phyloP scores from a whole-genome alignment of 108 stramenopile genomes.

The Pseudonitzschia delicatissima region DNA sequence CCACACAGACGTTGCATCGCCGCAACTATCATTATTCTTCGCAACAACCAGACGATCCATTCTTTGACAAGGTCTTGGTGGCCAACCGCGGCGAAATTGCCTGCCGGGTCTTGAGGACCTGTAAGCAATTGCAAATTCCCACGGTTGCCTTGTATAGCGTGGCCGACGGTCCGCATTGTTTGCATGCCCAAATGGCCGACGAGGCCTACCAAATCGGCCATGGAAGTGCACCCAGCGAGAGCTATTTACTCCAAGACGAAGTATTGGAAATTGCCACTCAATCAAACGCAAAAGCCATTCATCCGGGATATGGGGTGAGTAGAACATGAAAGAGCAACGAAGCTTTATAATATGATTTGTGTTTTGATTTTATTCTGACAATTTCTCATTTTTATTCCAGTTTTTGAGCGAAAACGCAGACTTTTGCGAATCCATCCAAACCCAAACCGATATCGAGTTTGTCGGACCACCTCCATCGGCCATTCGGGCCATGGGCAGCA shows the following conservation, averaged over 20 bases:
- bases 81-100: slow-evolving; percentile 97
- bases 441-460: slow-evolving; percentile 54
- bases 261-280: slow-evolving; percentile 65
- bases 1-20: too few species aligned
- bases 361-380: slow-evolving; percentile 41
- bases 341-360: too few species aligned
- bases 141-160: slow-evolving; percentile 92
- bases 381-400: slow-evolving; percentile 86
- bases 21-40: not conserved
- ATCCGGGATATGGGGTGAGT: slow-evolving; percentile 94
- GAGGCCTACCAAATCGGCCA: slow-evolving; percentile 89
- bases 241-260: slow-evolving; percentile 79
- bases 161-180: slow-evolving; percentile 71
- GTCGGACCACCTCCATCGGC: slow-evolving; percentile 88
- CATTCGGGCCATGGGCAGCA: slow-evolving; percentile 92
- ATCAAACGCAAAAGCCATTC: slow-evolving; percentile 85
- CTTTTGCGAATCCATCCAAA: slow-evolving; percentile 54
- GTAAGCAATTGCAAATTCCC: slow-evolving; percentile 60
- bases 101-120: slow-evolving; percentile 88
- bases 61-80: slow-evolving; percentile 76
- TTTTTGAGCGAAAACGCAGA: slow-evolving; percentile 78
- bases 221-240: slow-evolving; percentile 55
- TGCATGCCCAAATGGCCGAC: slow-evolving; percentile 66
- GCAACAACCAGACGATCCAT: slow-evolving; percentile 8
- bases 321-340: too few species aligned